These are phyloP conservation scores for Zanthoxylum bungeanum DNA, from an alignment of 345 rosid genomes.

Conservation along the genomic window DNA sequence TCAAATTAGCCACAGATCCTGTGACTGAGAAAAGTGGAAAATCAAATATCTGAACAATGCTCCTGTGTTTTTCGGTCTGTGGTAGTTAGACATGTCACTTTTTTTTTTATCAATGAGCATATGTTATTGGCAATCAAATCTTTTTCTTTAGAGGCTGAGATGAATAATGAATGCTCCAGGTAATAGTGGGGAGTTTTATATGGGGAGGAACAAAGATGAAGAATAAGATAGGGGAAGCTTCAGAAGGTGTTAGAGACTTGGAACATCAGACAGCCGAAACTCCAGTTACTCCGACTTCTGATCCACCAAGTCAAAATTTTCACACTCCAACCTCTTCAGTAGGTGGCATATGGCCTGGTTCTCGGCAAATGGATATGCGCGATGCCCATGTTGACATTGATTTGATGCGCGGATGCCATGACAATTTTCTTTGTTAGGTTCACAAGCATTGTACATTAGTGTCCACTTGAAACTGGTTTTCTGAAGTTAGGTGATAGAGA, in stretches of 20 bases:
- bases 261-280: constrained; percentile 41
- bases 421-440: constrained; percentile 20
- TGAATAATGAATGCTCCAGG: constrained; percentile 39
- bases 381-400: constrained; percentile 75
- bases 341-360: constrained; percentile 63
- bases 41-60: no score
- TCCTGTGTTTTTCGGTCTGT: no score
- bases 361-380: constrained; percentile 68
- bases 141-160: no score
- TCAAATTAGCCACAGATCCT: no score
- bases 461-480: no score
- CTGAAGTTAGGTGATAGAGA: constrained; percentile 15
- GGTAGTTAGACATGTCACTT: no score
- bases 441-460: constrained; percentile 32
- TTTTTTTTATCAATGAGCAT: background rate
- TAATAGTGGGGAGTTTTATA: constrained; percentile 86
- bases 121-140: no score
- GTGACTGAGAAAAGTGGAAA: no score
- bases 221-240: constrained; percentile 60
- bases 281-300: constrained; percentile 38
- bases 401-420: constrained; percentile 84
- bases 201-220: constrained; percentile 78
- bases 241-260: constrained; percentile 43
- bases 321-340: constrained; percentile 48
- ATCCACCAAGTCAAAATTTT: constrained; percentile 69